Conservation (phyloP, 2,329 filamentous ascomycete genomes). For the Teratosphaeria viscida region DNA sequence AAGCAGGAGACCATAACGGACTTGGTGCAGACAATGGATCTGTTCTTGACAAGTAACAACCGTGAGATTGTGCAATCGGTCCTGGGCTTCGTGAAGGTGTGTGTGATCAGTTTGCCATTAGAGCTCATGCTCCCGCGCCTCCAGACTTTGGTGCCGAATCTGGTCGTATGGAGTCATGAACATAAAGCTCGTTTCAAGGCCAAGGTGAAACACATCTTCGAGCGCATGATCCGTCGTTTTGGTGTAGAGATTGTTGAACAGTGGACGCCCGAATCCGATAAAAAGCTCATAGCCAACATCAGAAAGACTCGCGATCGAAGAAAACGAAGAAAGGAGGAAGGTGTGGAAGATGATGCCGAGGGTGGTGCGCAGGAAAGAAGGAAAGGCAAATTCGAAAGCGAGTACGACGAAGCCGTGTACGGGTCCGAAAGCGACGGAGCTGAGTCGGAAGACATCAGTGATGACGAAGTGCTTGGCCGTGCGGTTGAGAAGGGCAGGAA, state of each 20-base stretch:
- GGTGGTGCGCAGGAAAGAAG: slow-evolving; percentile 32
- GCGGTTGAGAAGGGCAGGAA: slow-evolving; percentile 45
- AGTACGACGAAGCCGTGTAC: slow-evolving; percentile 93
- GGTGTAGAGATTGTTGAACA: slow-evolving; percentile 71
- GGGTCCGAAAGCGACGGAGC: slow-evolving; percentile 43
- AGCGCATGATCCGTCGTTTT: slow-evolving; percentile 86
- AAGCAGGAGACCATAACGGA: slow-evolving; percentile 63
- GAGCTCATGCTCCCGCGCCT: slow-evolving; percentile 71
- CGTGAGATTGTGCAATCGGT: slow-evolving; percentile 92
- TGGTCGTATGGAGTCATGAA: slow-evolving; percentile 94
- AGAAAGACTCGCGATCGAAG: slow-evolving; percentile 85
- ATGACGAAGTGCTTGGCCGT: slow-evolving; percentile 44
- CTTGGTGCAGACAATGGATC: slow-evolving; percentile 85
- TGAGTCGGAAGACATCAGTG: slow-evolving; percentile 48
- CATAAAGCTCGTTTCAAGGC: slow-evolving; percentile 95
- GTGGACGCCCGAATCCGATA: slow-evolving; percentile 73
- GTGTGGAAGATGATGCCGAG: slow-evolving; percentile 47
- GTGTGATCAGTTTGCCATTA: slow-evolving; percentile 72
- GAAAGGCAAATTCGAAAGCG: slow-evolving; percentile 69
- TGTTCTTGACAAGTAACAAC: slow-evolving; percentile 94
- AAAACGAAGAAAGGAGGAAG: slow-evolving; percentile 75
- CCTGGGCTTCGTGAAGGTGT: slow-evolving; percentile 93
- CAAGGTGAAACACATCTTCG: slow-evolving; percentile 96
- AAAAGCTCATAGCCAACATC: slow-evolving; percentile 86
- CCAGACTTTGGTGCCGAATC: slow-evolving; percentile 67